These are phyloP conservation scores for Sherardia arvensis DNA, from an alignment of 257 asterid species.

Conservation along the genomic window DNA sequence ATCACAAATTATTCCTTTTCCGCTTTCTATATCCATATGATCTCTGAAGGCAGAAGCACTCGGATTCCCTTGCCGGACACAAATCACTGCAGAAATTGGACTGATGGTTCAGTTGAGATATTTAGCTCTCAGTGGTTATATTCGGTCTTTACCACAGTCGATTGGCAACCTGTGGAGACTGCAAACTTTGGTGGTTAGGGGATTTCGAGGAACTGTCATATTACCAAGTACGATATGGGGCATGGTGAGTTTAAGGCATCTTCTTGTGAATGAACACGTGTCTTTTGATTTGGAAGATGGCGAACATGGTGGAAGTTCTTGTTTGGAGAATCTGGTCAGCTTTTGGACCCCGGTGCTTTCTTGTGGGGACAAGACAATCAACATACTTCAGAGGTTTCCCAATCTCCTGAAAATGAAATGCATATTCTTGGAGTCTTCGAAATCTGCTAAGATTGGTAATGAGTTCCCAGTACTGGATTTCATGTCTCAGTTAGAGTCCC, in stretches of 20 bases:
- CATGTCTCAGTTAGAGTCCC: too few relatives aligned
- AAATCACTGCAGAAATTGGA: background rate
- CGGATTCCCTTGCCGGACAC: too few relatives aligned
- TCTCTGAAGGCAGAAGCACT: too few relatives aligned
- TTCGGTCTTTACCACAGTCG: background rate
- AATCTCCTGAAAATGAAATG: too few relatives aligned
- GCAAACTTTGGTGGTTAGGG: background rate
- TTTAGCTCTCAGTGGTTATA: background rate
- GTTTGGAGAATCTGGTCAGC: too few relatives aligned
- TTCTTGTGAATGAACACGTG: background rate
- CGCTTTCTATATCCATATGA: too few relatives aligned
- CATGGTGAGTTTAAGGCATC: constrained; percentile 14
- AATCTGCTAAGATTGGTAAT: too few relatives aligned
- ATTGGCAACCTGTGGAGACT: constrained; percentile 2
- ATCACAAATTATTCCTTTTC: too few relatives aligned
- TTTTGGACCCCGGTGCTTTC: background rate
- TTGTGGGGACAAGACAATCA: background rate
- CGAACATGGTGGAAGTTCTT: background rate
- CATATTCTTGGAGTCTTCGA: too few relatives aligned
- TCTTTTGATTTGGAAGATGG: background rate
- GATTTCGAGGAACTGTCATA: background rate
- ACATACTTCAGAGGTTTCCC: background rate
- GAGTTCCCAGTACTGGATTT: too few relatives aligned
- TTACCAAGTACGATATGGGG: constrained; percentile 5
- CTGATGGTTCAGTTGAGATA: constrained; percentile 4